Conservation (phyloP, 768 basidiomycete genomes). For the Pseudohyphozyma bogoriensis region DNA sequence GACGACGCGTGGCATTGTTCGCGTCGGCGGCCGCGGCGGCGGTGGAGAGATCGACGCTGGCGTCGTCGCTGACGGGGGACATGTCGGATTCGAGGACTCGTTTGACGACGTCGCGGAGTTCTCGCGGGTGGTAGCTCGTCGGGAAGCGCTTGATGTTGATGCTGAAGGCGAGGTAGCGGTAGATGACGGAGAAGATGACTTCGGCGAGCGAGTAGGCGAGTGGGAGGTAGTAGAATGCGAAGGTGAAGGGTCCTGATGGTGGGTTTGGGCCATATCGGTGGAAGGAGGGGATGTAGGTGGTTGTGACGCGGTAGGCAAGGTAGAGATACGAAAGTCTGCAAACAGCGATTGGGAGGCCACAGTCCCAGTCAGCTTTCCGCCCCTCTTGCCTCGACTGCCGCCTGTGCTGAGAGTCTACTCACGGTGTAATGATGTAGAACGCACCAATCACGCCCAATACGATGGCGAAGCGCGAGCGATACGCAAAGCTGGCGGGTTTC, state of each 20-base stretch:
- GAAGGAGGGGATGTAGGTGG: not conserved
- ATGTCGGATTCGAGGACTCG: constrained; percentile 26
- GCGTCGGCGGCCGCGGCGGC: not conserved
- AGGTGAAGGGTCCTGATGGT: not conserved
- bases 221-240: constrained; percentile 7
- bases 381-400: too few relatives aligned
- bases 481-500: not conserved
- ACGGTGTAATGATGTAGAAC: not conserved
- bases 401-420: not conserved
- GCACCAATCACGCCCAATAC: not conserved
- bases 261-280: not conserved
- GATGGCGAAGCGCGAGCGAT: not conserved
- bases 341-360: too few relatives aligned
- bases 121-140: constrained; percentile 12
- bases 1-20: not conserved
- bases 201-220: constrained; percentile 23
- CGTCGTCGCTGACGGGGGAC: not conserved
- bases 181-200: constrained; percentile 22
- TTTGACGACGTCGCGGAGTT: constrained; percentile 23
- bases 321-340: not conserved
- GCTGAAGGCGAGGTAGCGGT: constrained; percentile 16
- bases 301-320: not conserved
- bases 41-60: too few relatives aligned
- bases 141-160: constrained; percentile 11
- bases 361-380: not conserved